A percentile compares a stretch with the other conserved stretches of the same genome.
These are phyloP conservation scores for Nelumbo lutea DNA, from an alignment of 164 flowering plant genomes.

Conservation along the genomic window DNA sequence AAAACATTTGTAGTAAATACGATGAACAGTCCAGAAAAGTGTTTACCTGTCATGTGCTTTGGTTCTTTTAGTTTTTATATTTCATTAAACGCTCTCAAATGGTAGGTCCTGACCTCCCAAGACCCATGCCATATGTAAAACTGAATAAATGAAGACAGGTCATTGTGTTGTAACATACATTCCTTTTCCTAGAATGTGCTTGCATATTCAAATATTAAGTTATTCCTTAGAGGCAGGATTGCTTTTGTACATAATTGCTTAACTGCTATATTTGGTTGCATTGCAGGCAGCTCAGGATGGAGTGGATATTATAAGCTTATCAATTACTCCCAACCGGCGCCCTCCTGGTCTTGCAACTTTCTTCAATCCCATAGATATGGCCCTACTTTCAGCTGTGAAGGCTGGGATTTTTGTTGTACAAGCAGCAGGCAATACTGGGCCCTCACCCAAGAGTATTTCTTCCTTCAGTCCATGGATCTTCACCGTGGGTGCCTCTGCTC, in stretches of 20 bases:
- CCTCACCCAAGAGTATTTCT: slow-evolving; percentile 81
- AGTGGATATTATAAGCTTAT: slow-evolving; percentile 87
- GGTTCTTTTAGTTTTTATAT: background rate
- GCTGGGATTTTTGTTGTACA: slow-evolving; percentile 93
- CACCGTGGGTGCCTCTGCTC: slow-evolving; percentile 92
- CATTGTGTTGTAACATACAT: background rate
- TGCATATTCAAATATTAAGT: background rate
- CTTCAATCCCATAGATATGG: slow-evolving; percentile 97
- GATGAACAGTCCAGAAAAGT: background rate
- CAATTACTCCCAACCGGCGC: slow-evolving; percentile 95
- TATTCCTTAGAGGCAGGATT: background rate
- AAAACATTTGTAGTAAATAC: background rate
- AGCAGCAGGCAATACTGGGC: slow-evolving; percentile 99
- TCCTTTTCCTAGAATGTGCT: background rate
- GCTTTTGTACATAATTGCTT: background rate
- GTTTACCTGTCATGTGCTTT: no score
- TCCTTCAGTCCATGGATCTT: slow-evolving; percentile 99
- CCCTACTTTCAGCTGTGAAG: slow-evolving; percentile 84
- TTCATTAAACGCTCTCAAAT: background rate
- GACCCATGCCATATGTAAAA: background rate
- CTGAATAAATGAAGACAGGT: background rate
- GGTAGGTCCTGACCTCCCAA: background rate
- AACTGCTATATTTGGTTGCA: slow-evolving; percentile 8
- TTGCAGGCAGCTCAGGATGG: slow-evolving; percentile 99
- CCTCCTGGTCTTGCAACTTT: slow-evolving; percentile 96